Percentiles rank a stretch among this genome's conserved stretches.
These are phyloP conservation scores for Carex arenaria DNA, from an alignment of 202 grass and related monocot species.

Conservation along the genomic window DNA sequence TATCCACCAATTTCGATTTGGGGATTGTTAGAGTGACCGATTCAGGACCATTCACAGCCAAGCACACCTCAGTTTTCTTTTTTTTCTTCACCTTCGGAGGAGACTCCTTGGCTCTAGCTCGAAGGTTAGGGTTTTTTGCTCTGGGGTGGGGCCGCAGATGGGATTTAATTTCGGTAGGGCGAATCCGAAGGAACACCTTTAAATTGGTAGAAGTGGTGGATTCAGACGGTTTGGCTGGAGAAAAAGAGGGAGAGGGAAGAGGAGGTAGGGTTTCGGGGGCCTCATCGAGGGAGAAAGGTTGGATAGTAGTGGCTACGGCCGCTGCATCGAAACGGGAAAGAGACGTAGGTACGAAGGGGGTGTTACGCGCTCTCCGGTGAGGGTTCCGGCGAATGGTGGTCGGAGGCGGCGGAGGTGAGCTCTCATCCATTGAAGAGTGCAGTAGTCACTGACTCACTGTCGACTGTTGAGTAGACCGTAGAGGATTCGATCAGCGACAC, in stretches of 20 bases:
- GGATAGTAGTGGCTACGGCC: background rate
- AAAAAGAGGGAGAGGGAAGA: background rate
- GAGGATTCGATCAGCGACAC: background rate
- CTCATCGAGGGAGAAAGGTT: conserved; percentile 27
- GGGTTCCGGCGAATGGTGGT: conserved; percentile 68
- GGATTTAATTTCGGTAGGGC: conserved; percentile 31
- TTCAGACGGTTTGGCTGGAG: background rate
- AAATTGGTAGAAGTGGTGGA: conserved; percentile 23
- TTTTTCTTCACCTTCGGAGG: conserved; percentile 29
- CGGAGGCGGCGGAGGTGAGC: conserved; percentile 31
- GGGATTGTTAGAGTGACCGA: conserved; percentile 71
- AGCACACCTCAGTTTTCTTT: conserved; percentile 44
- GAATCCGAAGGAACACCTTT: conserved; percentile 82
- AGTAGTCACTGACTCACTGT: background rate
- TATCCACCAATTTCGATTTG: conserved; percentile 44
- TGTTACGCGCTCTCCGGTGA: conserved; percentile 38
- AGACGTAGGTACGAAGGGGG: conserved; percentile 24
- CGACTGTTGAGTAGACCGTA: background rate
- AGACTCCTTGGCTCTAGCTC: conserved; percentile 8
- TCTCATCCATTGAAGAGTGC: conserved; percentile 20
- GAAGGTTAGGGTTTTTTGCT: background rate
- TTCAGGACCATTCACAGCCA: conserved; percentile 40
- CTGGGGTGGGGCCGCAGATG: background rate
- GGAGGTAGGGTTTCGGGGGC: background rate
- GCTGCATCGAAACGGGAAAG: background rate